Evolutionary conservation across 2,329 filamentous ascomycete genomes (phyloP), one percentile per base, ranked within the genome.

Genomic region (Teratosphaeria epicoccoides): DNA sequence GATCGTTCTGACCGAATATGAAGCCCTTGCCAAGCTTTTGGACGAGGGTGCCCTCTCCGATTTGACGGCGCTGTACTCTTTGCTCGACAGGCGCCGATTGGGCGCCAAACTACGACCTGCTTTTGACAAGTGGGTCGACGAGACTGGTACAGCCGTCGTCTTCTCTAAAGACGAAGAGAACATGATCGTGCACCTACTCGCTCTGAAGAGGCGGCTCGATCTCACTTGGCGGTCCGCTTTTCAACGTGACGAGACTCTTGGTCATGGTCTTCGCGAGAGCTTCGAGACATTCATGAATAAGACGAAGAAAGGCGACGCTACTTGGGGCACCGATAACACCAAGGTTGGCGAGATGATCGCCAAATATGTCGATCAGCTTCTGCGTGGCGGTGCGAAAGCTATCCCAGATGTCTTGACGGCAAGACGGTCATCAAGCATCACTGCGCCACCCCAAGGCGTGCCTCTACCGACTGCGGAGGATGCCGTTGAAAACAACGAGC

Each of bases 291-390:
- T 97, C 61, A 95, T 98, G 76, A 98, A 98, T 68, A 87, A 93
- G 67, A 80, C 77, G 3, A 85, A 85, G 64, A 86, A 84, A 63
- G 82, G 80, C 1, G 77, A 80, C 6, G 75, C 82, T 4, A 83
- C 81, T 4, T 91, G 86, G 80, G 81, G 82, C 49, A 88, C 87
- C 0, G 85, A 89, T 51, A 94, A 90, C 51, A 88, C 89, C 17
- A 97, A 95, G 74, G 88, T 95, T 12, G 93, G 91, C 47, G 93
- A 98, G 73, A 95, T 97, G 90, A 94, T 96, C 60, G 94, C 93
- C 25, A 97, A 96, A 70, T 90, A 97, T 62, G 86, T 98, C 55
- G 93, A 98, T 69, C 78, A 86, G 72, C 76, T 98, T 20, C 78
- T 98, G 26, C 83, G 89, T 51, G 88, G 88, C 47, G 94, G 93